phyloP scores from a whole-genome alignment of 164 flowering plant genomes.

The Malania oleifera region DNA sequence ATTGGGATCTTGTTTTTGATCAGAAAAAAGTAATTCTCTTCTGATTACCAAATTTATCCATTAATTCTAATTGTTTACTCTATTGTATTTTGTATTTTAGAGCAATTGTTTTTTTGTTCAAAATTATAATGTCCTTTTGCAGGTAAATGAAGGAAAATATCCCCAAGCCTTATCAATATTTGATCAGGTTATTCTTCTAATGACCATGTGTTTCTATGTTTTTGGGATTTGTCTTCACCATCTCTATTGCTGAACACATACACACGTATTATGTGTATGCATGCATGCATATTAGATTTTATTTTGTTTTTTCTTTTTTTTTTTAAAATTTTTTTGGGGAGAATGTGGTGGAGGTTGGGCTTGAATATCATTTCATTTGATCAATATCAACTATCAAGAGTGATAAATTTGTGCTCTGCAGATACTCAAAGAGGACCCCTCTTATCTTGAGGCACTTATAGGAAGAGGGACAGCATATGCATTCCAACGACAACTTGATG shows the following conservation, averaged over 20 bases:
- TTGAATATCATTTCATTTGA: not conserved
- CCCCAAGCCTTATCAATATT: constrained; percentile 73
- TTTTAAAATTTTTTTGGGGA: not conserved
- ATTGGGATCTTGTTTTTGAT: not conserved
- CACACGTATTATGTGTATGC: no score
- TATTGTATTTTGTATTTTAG: not conserved
- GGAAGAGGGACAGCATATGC: constrained; percentile 99
- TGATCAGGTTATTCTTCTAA: constrained; percentile 59
- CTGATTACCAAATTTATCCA: not conserved
- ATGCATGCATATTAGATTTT: not conserved
- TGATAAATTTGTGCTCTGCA: constrained; percentile 22
- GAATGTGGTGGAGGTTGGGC: not conserved
- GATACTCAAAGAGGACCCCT: constrained; percentile 80
- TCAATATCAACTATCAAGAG: not conserved
- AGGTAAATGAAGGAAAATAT: constrained; percentile 97
- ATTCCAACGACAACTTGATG: constrained; percentile 77
- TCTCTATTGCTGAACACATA: not conserved
- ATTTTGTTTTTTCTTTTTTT: not conserved
- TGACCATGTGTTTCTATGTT: not conserved
- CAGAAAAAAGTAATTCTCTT: no score
- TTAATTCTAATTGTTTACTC: not conserved
- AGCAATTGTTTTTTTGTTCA: not conserved
- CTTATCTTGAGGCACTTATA: constrained; percentile 86
- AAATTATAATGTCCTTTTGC: constrained; percentile 14
- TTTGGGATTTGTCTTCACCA: not conserved